Conservation (phyloP, 345 rosid species). For the Noccaea caerulescens region DNA sequence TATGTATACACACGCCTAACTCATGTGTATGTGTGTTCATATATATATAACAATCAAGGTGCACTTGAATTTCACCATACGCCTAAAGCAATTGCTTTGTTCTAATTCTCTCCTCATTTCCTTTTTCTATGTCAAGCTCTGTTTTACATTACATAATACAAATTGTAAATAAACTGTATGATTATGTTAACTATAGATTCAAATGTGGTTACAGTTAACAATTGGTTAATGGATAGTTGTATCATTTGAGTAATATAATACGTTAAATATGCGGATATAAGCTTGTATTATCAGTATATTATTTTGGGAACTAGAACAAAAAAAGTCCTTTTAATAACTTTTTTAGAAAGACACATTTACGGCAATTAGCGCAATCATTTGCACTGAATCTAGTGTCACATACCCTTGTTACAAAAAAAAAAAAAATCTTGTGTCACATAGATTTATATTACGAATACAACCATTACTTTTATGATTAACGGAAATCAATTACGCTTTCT, state of each 20-base stretch:
- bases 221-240: background rate
- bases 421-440: no score
- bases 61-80: background rate
- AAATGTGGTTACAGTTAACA: background rate
- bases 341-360: background rate
- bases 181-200: background rate
- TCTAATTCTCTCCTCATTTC: background rate
- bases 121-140: slow-evolving; percentile 13
- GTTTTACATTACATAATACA: background rate
- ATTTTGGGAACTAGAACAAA: background rate
- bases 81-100: slow-evolving; percentile 9
- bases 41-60: slow-evolving; percentile 17
- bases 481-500: background rate
- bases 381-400: background rate
- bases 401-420: background rate
- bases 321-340: background rate
- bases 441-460: background rate
- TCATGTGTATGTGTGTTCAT: slow-evolving; percentile 22
- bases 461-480: background rate
- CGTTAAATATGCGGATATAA: background rate
- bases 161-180: background rate
- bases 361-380: background rate
- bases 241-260: slow-evolving; percentile 8
- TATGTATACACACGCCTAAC: slow-evolving; percentile 26
- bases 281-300: background rate